phyloP scores from a whole-genome alignment of 352 stramenopile genomes.

The Peronosclerospora sorghi region DNA sequence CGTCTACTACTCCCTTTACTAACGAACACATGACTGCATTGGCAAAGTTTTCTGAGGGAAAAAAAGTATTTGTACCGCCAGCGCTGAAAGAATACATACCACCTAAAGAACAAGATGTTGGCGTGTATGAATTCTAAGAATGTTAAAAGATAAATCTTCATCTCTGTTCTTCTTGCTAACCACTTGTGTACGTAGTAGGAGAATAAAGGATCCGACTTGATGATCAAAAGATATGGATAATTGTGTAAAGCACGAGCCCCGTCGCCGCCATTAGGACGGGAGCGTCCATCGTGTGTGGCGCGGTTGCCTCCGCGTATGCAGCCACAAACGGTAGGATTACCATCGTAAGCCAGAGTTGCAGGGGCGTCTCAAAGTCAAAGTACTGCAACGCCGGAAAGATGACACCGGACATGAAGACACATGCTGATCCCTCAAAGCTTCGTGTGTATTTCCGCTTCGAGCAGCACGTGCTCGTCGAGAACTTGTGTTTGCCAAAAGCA shows the following conservation, averaged over 20 bases:
- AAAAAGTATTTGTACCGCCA: constrained; percentile 21
- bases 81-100: constrained; percentile 11
- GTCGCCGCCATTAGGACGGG: constrained; percentile 77
- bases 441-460: constrained; percentile 73
- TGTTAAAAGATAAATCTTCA: constrained; percentile 13
- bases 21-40: constrained; percentile 38
- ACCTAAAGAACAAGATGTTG: constrained; percentile 8
- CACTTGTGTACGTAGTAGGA: neutral
- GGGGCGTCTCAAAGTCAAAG: constrained; percentile 51
- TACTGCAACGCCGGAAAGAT: constrained; percentile 80
- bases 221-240: constrained; percentile 63
- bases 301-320: constrained; percentile 75
- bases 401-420: constrained; percentile 73
- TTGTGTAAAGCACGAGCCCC: constrained; percentile 65
- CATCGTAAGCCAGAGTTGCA: constrained; percentile 74
- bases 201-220: constrained; percentile 4
- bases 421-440: constrained; percentile 64
- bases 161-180: constrained; percentile 8
- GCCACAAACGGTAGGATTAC: constrained; percentile 68
- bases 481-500: constrained; percentile 75
- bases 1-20: constrained; percentile 24
- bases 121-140: constrained; percentile 17
- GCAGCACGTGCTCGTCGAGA: constrained; percentile 70
- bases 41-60: constrained; percentile 34
- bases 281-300: constrained; percentile 81